These are phyloP conservation scores for Eucalyptus viminalis DNA, from an alignment of 345 rosid species.

Conservation along the genomic window DNA sequence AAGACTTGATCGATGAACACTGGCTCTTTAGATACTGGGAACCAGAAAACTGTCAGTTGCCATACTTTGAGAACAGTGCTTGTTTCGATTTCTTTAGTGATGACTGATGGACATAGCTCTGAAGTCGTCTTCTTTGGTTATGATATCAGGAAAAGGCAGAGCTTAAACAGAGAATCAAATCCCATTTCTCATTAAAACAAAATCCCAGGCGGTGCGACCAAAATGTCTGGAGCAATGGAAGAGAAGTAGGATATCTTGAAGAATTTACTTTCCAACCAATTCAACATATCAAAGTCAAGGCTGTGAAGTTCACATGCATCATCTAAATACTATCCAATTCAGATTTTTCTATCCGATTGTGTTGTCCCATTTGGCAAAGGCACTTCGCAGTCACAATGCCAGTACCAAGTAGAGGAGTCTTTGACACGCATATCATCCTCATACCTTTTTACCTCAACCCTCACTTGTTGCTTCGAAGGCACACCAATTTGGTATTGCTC, in stretches of 20 bases:
- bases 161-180: neutral
- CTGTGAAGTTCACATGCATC: neutral
- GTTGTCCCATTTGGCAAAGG: neutral
- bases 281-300: neutral
- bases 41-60: neutral
- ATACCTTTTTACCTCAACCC: neutral
- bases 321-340: neutral
- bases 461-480: neutral
- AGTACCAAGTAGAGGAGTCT: neutral
- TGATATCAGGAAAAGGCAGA: neutral
- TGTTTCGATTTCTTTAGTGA: neutral
- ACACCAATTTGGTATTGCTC: neutral
- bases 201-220: neutral
- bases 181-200: neutral
- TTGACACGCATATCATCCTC: neutral
- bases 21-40: neutral
- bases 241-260: neutral
- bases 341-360: neutral
- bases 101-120: neutral
- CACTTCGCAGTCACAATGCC: neutral
- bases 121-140: neutral
- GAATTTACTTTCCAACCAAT: neutral
- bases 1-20: neutral
- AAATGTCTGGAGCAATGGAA: neutral
- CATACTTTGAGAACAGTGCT: neutral